Conservation (phyloP, 1,139 yeast genomes). For the Taphrina wiesneri region DNA sequence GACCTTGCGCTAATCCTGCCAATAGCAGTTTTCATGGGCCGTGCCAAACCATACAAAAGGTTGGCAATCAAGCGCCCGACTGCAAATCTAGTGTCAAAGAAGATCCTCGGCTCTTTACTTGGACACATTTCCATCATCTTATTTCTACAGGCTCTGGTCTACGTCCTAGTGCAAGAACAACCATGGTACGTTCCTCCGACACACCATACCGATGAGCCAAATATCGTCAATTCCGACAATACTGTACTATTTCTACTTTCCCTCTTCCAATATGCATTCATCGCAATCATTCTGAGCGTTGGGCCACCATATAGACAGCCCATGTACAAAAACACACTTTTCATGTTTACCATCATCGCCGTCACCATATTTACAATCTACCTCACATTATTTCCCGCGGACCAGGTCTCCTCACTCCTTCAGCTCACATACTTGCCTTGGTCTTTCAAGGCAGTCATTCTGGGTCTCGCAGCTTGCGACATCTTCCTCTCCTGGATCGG, state of each 20-base stretch:
- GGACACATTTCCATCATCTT: constrained; percentile 67
- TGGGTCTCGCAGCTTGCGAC: constrained; percentile 55
- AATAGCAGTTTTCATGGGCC: constrained; percentile 91
- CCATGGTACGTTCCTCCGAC: constrained; percentile 72
- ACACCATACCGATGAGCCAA: constrained; percentile 61
- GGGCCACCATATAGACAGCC: constrained; percentile 97
- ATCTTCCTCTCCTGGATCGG: constrained; percentile 54
- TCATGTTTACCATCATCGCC: constrained; percentile 59
- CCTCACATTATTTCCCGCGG: constrained; percentile 39
- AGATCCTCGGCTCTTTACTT: constrained; percentile 75
- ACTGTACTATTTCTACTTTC: constrained; percentile 78
- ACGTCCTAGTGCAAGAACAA: constrained; percentile 57
- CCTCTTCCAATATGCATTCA: constrained; percentile 83
- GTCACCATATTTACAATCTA: constrained; percentile 47
- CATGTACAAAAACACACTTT: constrained; percentile 66
- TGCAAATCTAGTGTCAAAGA: constrained; percentile 87
- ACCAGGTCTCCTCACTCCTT: constrained; percentile 35
- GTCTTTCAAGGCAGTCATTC: constrained; percentile 55
- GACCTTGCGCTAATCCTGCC: constrained; percentile 89
- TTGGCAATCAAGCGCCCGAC: constrained; percentile 79
- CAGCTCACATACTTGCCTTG: constrained; percentile 66
- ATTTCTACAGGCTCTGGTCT: constrained; percentile 64
- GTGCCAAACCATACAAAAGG: constrained; percentile 76
- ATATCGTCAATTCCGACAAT: constrained; percentile 84
- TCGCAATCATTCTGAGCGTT: constrained; percentile 76